Conservation (phyloP, 2,329 filamentous ascomycete genomes). For the Exophiala sideris region DNA sequence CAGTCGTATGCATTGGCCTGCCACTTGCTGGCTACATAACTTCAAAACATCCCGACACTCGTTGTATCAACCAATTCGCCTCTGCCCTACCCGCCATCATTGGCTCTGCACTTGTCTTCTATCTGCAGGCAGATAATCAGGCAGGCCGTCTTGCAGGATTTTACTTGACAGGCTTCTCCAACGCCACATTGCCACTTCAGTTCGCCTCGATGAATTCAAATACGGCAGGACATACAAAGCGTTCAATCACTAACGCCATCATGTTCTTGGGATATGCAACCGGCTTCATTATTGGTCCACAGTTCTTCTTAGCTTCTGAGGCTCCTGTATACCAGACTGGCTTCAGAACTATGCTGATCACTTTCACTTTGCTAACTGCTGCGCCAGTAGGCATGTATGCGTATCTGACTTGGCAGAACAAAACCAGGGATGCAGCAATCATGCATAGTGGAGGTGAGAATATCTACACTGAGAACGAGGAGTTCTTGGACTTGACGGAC, state of each 20-base stretch:
- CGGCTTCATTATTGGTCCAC: slow-evolving; percentile 43
- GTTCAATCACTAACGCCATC: slow-evolving; percentile 46
- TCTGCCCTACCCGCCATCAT: slow-evolving; percentile 49
- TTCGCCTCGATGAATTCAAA: slow-evolving; percentile 40
- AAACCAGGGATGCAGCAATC: background rate
- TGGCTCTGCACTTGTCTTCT: slow-evolving; percentile 37
- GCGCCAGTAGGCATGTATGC: background rate
- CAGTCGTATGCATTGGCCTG: background rate
- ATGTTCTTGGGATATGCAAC: slow-evolving; percentile 41
- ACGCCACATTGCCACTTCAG: slow-evolving; percentile 37
- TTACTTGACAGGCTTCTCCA: slow-evolving; percentile 44
- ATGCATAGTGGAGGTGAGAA: slow-evolving; percentile 24
- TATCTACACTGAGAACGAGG: slow-evolving; percentile 25
- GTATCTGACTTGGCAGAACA: background rate
- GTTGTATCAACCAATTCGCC: background rate
- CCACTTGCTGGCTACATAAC: background rate
- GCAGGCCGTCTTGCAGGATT: slow-evolving; percentile 41
- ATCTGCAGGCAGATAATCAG: slow-evolving; percentile 37
- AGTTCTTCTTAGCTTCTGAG: slow-evolving; percentile 41
- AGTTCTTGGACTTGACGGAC: slow-evolving; percentile 13
- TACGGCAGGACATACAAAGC: slow-evolving; percentile 48
- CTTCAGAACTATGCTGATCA: background rate
- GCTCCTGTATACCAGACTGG: slow-evolving; percentile 36
- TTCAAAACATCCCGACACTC: background rate
- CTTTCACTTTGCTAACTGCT: background rate